These are phyloP conservation scores for Nemania sp. DNA, from an alignment of 2,329 filamentous ascomycete genomes.

Conservation along the genomic window DNA sequence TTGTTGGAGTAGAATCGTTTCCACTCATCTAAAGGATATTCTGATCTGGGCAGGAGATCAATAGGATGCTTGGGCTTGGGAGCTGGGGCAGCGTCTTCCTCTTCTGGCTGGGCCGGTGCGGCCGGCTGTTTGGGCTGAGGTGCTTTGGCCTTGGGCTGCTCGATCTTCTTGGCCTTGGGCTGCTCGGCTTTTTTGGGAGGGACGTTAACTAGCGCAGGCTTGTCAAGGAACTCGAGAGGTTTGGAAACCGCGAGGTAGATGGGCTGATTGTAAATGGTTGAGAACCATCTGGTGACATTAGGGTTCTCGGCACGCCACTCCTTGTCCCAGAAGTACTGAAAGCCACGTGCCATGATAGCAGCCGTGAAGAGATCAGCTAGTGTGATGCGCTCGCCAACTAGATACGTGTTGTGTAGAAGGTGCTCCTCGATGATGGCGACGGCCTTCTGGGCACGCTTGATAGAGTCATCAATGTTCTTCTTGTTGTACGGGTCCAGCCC, in stretches of 20 bases:
- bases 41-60: conserved; percentile 78
- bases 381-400: conserved; percentile 96
- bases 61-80: conserved; percentile 98
- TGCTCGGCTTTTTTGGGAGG: conserved; percentile 78
- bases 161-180: conserved; percentile 54
- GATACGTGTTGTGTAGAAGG: conserved; percentile 90
- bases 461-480: conserved; percentile 85
- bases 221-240: conserved; percentile 78
- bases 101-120: conserved; percentile 44
- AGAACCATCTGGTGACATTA: conserved; percentile 89
- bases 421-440: conserved; percentile 79
- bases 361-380: conserved; percentile 90
- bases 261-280: conserved; percentile 89
- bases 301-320: conserved; percentile 81
- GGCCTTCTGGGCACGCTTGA: conserved; percentile 69
- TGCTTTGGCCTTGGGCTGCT: conserved; percentile 35
- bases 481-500: conserved; percentile 92
- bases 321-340: conserved; percentile 94
- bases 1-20: conserved; percentile 99
- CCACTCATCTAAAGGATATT: conserved; percentile 90
- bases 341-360: conserved; percentile 80
- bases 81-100: conserved; percentile 46
- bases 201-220: conserved; percentile 71
- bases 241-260: conserved; percentile 82
- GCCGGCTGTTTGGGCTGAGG: conserved; percentile 52